Base-by-base conservation (phyloP, 108 stramenopile species). In the Cylindrotheca fusiformis region DNA sequence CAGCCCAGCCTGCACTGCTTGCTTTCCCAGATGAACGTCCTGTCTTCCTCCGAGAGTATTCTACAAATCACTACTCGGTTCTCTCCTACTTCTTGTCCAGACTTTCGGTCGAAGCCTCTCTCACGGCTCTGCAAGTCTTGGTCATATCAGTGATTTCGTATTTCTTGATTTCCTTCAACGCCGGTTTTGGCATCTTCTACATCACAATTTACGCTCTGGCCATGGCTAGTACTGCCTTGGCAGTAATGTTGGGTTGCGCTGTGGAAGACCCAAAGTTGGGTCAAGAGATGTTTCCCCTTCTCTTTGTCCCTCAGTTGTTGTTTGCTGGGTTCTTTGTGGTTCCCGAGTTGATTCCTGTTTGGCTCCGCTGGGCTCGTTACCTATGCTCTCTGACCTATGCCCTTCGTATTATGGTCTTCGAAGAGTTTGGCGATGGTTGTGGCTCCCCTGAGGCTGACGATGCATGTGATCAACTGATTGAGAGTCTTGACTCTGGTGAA, bases 301-400 rank as follows among this genome's bases (percentile, higher is more conserved):
- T 92, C 0, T 84, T 92, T 63, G 84, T 95, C 12, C 94, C 94
- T 18, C 94, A 95, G 61, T 72, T 95, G 57, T 84, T 95, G 8
- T 92, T 95, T 65, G 85, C 87, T 28, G 94, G 93, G 1, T 86
- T 92, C 65, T 89, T 89, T 55, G 80, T 89, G 0, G 57, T 68
- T 10, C 72, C 78, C 28, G 72, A 82, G 8, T 60, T 86, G 32
- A 84, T 89, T 36, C 88, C 88, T 28, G 52, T 48, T 21, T 89
- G 84, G 83, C 53, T 89, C 23, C 72, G 75, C 31, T 88, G 91
- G 91, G 81, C 77, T 10, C 83, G 80, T 58, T 92, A 85, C 52
- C 54, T 87, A 6, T 88, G 85, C 60, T 56, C 80, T 4, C 53
- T 92, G 48, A 88, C 85, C 0, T 92, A 88, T 53, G 84, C 69